These are phyloP conservation scores for Trypanosoma brucei DNA, from an alignment of 208 protist species.

Conservation along the genomic window DNA sequence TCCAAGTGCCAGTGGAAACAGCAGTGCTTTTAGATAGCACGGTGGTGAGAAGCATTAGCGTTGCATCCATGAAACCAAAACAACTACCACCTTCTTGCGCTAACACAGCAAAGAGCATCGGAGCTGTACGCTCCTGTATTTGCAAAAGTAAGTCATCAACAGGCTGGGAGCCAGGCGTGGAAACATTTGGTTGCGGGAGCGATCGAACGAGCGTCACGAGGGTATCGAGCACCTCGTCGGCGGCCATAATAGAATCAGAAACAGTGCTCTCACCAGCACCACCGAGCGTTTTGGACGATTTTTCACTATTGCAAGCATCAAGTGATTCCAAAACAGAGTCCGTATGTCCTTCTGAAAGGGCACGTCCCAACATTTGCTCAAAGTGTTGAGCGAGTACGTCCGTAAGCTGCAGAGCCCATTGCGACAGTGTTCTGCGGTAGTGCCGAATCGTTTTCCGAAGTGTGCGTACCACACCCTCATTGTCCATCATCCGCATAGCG, in stretches of 20 bases:
- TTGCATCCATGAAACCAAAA: constrained; percentile 86
- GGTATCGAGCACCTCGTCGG: constrained; percentile 83
- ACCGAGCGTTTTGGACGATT: background rate
- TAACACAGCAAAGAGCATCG: constrained; percentile 75
- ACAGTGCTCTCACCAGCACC: constrained; percentile 40
- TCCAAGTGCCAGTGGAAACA: constrained; percentile 59
- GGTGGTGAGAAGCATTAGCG: constrained; percentile 76
- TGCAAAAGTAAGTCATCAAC: constrained; percentile 43
- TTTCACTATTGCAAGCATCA: constrained; percentile 4
- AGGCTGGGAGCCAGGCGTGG: constrained; percentile 10
- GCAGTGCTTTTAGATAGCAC: constrained; percentile 72
- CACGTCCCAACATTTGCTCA: constrained; percentile 41
- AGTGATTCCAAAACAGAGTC: constrained; percentile 6
- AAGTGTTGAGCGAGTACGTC: constrained; percentile 85
- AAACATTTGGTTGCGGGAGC: constrained; percentile 35
- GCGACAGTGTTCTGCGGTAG: constrained; percentile 81
- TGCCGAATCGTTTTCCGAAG: constrained; percentile 83
- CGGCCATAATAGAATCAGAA: constrained; percentile 61
- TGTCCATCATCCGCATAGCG: constrained; percentile 88
- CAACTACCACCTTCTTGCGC: constrained; percentile 54
- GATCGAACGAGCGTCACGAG: constrained; percentile 68
- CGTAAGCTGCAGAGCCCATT: constrained; percentile 79
- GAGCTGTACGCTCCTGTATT: constrained; percentile 54
- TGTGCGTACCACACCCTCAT: constrained; percentile 85
- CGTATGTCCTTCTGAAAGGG: constrained; percentile 12